Evolutionary conservation across 495 filamentous ascomycete genomes (phyloP).

Genomic region (Penicillium steckii): DNA sequence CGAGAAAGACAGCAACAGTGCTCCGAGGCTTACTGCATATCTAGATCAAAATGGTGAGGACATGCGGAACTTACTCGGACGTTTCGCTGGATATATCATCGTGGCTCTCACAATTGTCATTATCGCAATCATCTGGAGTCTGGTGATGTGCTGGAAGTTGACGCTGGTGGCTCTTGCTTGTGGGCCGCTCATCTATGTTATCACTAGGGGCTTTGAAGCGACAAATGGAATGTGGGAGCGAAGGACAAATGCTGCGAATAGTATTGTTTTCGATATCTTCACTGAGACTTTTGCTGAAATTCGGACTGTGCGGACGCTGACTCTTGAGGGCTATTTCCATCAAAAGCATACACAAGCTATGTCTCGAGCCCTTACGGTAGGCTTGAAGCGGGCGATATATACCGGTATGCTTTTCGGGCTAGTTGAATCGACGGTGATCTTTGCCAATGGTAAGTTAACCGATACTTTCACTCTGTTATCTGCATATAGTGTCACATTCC

Average conservation of each 20-base stretch:
- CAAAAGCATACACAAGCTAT: constrained; percentile 58
- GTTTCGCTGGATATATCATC: constrained; percentile 70
- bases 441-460: constrained; percentile 61
- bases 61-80: constrained; percentile 76
- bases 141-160: constrained; percentile 75
- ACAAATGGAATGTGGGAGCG: constrained; percentile 71
- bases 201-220: constrained; percentile 60
- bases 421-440: constrained; percentile 65
- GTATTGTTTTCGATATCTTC: constrained; percentile 56
- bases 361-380: constrained; percentile 23
- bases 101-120: constrained; percentile 62
- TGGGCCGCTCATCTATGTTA: constrained; percentile 64
- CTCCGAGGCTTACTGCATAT: constrained; percentile 61
- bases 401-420: constrained; percentile 75
- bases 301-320: constrained; percentile 74
- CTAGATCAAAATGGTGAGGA: constrained; percentile 86
- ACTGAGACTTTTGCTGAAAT: constrained; percentile 82
- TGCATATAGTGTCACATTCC: neutral
- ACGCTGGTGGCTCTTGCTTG: constrained; percentile 73
- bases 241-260: constrained; percentile 58
- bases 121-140: constrained; percentile 70
- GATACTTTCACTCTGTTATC: neutral
- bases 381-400: constrained; percentile 48
- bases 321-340: constrained; percentile 73
- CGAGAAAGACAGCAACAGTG: constrained; percentile 63